Base-by-base conservation (phyloP, 2,329 filamentous ascomycete genomes). In the Emergomyces africanus region DNA sequence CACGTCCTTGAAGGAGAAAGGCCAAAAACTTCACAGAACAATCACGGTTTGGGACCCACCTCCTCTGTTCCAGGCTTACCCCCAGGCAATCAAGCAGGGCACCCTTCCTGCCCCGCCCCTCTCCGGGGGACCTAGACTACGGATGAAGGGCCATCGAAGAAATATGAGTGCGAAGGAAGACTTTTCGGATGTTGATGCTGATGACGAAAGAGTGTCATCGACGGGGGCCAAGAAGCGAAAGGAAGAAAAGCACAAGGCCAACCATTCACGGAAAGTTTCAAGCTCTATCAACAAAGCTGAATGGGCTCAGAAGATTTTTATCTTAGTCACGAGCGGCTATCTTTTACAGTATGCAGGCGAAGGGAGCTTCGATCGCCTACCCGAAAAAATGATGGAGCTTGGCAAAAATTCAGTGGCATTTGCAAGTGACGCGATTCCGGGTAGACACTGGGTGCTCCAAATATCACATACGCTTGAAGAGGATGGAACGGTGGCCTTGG, bases 41-140 rank as follows among this genome's bases (percentile, higher is more conserved):
- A 64, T 58, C 65, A 70, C 66, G 60, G 67, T 66, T 14, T 89
- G 85, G 85, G 81, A 83, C 59, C 81, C 85, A 18, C 88, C 89
- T 6, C 88, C 90, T 1, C 75, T 96, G 14, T 95, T 91, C 70
- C 88, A 95, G 70, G 90, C 89, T 14, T 95, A 90, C 69, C 87
- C 89, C 0, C 90, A 95, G 71, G 84, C 89, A 2, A 81, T 89
- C 64, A 90, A 88, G 67, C 83, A 94, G 70, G 84, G 83, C 12
- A 83, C 81, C 18, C 77, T 95, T 2, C 81, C 85, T 30, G 81
- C 87, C 18, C 86, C 86, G 42, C 82, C 80, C 1, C 73, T 87
- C 12, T 83, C 87, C 1, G 81, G 86, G 1, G 90, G 95, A 61
- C 74, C 81, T 0, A 81, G 94, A 53, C 70, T 90, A 56, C 82